These are phyloP conservation scores for Jaminaea rosea DNA, from an alignment of 1,284 basidiomycete species.

Conservation along the genomic window DNA sequence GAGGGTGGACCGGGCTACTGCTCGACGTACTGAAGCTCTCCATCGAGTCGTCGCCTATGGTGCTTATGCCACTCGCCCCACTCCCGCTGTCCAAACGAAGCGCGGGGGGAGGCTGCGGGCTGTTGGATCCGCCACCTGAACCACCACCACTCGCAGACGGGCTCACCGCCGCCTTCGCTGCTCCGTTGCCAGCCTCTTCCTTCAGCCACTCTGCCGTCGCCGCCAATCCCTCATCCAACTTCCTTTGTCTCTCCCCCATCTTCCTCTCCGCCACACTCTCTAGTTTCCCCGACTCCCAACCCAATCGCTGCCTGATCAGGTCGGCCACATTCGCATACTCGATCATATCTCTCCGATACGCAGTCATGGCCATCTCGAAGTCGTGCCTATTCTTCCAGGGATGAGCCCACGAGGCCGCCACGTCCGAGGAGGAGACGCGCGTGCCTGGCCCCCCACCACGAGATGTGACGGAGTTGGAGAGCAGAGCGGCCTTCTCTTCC, in stretches of 20 bases:
- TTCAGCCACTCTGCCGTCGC: background rate
- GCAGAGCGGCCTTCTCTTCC: slow-evolving; percentile 14
- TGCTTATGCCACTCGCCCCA: too few relatives aligned
- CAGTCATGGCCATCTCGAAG: background rate
- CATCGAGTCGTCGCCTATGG: too few relatives aligned
- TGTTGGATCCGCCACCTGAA: background rate
- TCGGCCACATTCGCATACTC: background rate
- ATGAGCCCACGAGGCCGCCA: background rate
- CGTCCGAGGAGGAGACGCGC: background rate
- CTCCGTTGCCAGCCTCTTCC: background rate
- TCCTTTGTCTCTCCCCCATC: background rate
- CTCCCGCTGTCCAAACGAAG: too few relatives aligned
- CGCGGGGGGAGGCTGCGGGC: background rate
- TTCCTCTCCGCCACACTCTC: background rate
- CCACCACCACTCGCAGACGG: background rate
- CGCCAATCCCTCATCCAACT: background rate
- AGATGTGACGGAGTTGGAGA: background rate
- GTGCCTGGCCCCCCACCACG: background rate
- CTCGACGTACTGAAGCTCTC: too few relatives aligned
- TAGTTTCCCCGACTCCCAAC: background rate
- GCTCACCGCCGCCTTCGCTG: background rate
- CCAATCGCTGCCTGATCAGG: background rate
- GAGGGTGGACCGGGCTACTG: too few relatives aligned
- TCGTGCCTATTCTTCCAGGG: background rate
- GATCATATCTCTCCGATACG: background rate